phyloP scores from a whole-genome alignment of 148 eudicot genomes.

The Tetragonia tetragonoides region DNA sequence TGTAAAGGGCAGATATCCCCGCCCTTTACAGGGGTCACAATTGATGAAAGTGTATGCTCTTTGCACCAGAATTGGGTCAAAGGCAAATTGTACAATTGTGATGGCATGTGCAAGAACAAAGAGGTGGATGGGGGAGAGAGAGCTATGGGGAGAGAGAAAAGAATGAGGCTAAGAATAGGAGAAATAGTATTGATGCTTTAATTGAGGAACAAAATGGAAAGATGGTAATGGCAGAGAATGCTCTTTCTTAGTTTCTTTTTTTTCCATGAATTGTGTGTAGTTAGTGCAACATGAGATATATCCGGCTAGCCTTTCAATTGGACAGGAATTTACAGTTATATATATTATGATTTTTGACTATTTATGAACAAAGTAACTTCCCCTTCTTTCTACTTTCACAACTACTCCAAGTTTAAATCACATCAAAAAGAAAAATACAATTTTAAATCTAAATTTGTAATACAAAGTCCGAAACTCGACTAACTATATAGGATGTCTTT shows the following conservation, averaged over 20 bases:
- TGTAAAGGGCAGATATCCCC: constrained; percentile 43
- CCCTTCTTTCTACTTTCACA: not conserved
- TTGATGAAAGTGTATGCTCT: constrained; percentile 15
- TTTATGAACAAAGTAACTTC: constrained; percentile 6
- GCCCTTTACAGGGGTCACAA: constrained; percentile 37
- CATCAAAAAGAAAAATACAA: too few species aligned
- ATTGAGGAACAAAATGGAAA: constrained; percentile 16
- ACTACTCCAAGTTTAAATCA: not conserved
- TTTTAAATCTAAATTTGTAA: not conserved
- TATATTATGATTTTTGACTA: constrained; percentile 2
- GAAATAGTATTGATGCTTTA: not conserved
- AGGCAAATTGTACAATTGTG: constrained; percentile 15
- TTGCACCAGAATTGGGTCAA: constrained; percentile 17
- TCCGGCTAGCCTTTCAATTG: constrained; percentile 33
- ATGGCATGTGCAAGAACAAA: constrained; percentile 17
- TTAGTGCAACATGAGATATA: constrained; percentile 10
- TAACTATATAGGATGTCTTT: not conserved
- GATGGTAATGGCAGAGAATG: constrained; percentile 4
- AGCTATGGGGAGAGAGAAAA: not conserved
- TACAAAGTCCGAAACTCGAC: not conserved
- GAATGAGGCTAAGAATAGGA: constrained; percentile 28
- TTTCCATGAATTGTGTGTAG: constrained; percentile 2
- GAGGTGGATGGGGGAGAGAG: constrained; percentile 8
- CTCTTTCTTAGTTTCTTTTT: not conserved
- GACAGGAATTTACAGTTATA: not conserved